Base-by-base conservation (phyloP, 2,329 filamentous ascomycete species). In the Sclerotinia sclerotiorum region DNA sequence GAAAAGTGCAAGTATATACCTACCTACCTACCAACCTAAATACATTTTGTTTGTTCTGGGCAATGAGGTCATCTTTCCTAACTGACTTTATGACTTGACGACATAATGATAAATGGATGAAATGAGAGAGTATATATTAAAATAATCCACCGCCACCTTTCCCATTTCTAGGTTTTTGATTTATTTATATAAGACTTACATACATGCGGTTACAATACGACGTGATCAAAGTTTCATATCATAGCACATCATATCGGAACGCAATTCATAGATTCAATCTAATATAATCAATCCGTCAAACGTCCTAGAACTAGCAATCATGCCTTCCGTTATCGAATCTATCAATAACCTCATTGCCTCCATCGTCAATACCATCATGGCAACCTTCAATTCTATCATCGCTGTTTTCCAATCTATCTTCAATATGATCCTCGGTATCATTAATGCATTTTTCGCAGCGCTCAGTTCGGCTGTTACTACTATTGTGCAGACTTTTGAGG, bases 321-420 rank as follows among this genome's bases (percentile, higher is more conserved):
- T 77, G 74, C 74, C 76, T 70, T 76, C 76, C 27, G 27, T 77
- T 57, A 17, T 73, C 46, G 72, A 74, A 27, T 73, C 70, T 35
- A 44, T 77, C 66, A 56, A 49, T 17, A 70, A 65, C 21, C 68
- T 77, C 62, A 56, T 77, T 66, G 65, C 69, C 51, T 76, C 74
- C 2, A 73, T 77, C 72, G 62, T 76, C 69, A n/a, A 68, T 54
- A 68, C 73, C 35, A 73, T 77, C 46, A 70, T 62, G 17, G 70
- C 73, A 11, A 62, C 72, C 27, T 62, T 77, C 54, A 60, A 60
- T 60, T 73, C 72, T n/a, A 71, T 77, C 71, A 32, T 76, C 49
- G 75, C 73, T 19, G 67, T 77, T 60, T 70, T 76, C 68, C 72
- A 76, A 69, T 69, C 69, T 21, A 70, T 76, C 64, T 19, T 76